Conservation (phyloP, 208 protist genomes). For the Trypanosoma vivax region DNA sequence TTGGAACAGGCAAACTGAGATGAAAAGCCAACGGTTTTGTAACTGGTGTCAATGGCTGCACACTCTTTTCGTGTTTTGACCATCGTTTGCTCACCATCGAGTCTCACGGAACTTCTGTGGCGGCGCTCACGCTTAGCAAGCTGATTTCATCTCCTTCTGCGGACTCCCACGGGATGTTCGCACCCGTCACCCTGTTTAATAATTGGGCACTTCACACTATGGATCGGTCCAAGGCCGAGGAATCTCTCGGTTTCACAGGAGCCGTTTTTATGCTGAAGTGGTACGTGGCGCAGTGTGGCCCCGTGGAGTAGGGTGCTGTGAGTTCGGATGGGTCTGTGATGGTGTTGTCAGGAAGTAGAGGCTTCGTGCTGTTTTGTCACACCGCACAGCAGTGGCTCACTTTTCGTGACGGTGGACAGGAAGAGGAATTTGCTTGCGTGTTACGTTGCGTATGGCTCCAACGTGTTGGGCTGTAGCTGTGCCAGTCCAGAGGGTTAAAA, state of each 20-base stretch:
- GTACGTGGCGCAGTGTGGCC: constrained; percentile 49
- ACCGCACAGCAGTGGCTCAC: constrained; percentile 31
- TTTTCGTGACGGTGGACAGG: constrained; percentile 23
- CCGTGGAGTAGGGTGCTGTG: constrained; percentile 47
- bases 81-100: constrained; percentile 9
- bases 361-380: constrained; percentile 37
- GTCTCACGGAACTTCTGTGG: neutral
- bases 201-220: constrained; percentile 26
- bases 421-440: constrained; percentile 33
- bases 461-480: constrained; percentile 28
- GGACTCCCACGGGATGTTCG: constrained; percentile 26
- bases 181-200: constrained; percentile 30
- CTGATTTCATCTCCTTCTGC: constrained; percentile 24
- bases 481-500: constrained; percentile 17
- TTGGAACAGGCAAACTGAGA: neutral
- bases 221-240: neutral
- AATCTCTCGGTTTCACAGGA: constrained; percentile 3
- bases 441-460: constrained; percentile 56
- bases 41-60: neutral
- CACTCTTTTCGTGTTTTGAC: constrained; percentile 15
- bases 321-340: constrained; percentile 36
- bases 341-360: constrained; percentile 35
- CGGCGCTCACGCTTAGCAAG: constrained; percentile 12
- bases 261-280: constrained; percentile 14
- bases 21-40: neutral